These are phyloP conservation scores for Ganoderma resinaceum DNA, from an alignment of 1,284 basidiomycete genomes.

Conservation along the genomic window DNA sequence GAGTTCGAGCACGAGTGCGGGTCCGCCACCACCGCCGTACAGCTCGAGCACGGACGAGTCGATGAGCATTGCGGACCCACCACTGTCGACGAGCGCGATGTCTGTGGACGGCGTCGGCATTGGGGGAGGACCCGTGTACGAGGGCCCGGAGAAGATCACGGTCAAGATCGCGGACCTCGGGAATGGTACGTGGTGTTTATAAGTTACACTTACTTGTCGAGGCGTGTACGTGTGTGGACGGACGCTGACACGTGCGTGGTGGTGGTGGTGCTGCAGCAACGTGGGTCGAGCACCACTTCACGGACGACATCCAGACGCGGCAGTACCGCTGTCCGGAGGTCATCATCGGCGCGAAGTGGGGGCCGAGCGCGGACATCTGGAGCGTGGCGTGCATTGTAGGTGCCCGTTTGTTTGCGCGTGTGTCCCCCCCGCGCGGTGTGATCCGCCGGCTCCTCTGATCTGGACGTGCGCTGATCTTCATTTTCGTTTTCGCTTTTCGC, in stretches of 20 bases:
- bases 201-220: not conserved
- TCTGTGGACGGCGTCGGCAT: conserved; percentile 43
- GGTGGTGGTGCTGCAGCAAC: conserved; percentile 57
- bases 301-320: conserved; percentile 96
- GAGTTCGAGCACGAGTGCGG: not conserved
- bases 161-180: conserved; percentile 99
- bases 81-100: conserved; percentile 48
- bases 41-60: conserved; percentile 24
- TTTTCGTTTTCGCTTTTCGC: not conserved
- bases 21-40: no score
- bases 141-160: conserved; percentile 81
- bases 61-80: conserved; percentile 28
- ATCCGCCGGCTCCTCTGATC: conserved; percentile 5
- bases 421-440: not conserved
- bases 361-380: conserved; percentile 95
- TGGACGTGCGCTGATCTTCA: conserved; percentile 15
- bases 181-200: conserved; percentile 66
- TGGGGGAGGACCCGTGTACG: conserved; percentile 26
- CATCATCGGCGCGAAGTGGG: conserved; percentile 95
- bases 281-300: conserved; percentile 93
- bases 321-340: conserved; percentile 99
- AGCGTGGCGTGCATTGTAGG: conserved; percentile 92
- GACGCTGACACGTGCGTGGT: conserved; percentile 16
- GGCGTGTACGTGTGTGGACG: not conserved
- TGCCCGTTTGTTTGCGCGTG: conserved; percentile 29